Conservation (phyloP, 108 stramenopile genomes). For the Cylindrotheca fusiformis region DNA sequence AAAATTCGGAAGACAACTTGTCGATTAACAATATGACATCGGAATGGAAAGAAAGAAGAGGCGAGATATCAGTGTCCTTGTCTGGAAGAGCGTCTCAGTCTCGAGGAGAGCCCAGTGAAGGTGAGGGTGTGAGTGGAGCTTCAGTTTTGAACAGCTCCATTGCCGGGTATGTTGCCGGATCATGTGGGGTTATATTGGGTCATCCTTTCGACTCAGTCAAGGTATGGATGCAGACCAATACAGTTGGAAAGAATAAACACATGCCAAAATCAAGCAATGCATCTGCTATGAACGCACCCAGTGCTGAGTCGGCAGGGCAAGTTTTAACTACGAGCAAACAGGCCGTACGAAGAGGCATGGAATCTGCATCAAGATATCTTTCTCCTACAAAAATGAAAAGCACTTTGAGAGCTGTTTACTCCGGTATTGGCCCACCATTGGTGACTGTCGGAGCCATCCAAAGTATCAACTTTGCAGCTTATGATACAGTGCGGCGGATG, state of each 20-base stretch:
- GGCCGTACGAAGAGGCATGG: too few species aligned
- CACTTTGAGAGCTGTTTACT: conserved; percentile 54
- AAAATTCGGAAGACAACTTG: too few species aligned
- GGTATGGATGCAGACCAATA: conserved; percentile 62
- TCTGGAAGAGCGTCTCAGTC: too few species aligned
- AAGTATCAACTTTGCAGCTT: conserved; percentile 69
- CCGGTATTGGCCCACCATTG: conserved; percentile 62
- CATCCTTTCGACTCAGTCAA: conserved; percentile 74
- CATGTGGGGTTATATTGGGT: conserved; percentile 53
- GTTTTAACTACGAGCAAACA: too few species aligned
- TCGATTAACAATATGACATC: too few species aligned
- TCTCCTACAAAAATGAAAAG: too few species aligned
- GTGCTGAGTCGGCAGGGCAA: not conserved
- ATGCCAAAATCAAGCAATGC: too few species aligned
- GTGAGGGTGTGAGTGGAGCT: too few species aligned
- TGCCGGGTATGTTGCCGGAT: conserved; percentile 68
- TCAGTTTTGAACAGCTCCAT: conserved; percentile 16
- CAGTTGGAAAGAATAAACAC: conserved; percentile 13
- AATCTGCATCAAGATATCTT: too few species aligned
- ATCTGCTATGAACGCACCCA: not conserved
- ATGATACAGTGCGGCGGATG: conserved; percentile 59
- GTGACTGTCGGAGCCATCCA: conserved; percentile 67
- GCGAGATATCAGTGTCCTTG: too few species aligned
- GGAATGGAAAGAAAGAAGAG: too few species aligned
- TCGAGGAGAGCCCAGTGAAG: too few species aligned